Evolutionary conservation across 306 rosid species (phyloP).

Genomic region (Fragaria iinumae): DNA sequence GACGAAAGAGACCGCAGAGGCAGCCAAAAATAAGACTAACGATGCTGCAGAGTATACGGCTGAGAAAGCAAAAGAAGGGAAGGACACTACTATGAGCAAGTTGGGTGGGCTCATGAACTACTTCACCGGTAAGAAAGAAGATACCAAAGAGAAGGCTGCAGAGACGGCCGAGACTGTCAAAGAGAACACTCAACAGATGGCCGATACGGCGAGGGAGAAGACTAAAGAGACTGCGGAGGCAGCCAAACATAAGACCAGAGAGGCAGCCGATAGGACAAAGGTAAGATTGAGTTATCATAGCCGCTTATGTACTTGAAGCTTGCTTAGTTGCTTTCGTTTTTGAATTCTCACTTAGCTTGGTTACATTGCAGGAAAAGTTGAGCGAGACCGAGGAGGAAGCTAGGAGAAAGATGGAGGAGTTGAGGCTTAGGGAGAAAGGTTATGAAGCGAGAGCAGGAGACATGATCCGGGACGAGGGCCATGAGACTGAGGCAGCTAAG

Average conservation of each 20-base stretch:
- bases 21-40: conserved; percentile 11
- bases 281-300: neutral
- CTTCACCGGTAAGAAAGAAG: conserved; percentile 65
- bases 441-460: conserved; percentile 6
- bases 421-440: conserved; percentile 27
- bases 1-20: conserved; percentile 22
- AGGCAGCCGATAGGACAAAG: conserved; percentile 41
- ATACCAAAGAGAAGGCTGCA: conserved; percentile 33
- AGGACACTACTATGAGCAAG: conserved; percentile 46
- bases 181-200: conserved; percentile 44
- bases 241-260: conserved; percentile 47
- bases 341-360: neutral
- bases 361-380: conserved; percentile 51
- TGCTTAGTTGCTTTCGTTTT: neutral
- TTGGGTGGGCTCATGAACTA: conserved; percentile 60
- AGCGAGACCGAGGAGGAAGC: conserved; percentile 43
- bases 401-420: conserved; percentile 45
- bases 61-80: conserved; percentile 58
- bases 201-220: conserved; percentile 40
- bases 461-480: neutral
- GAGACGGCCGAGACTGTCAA: conserved; percentile 42
- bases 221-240: conserved; percentile 37
- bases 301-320: neutral
- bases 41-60: conserved; percentile 33
- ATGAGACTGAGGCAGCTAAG: conserved; percentile 10